These are phyloP conservation scores for Globisporangium nodosum DNA, from an alignment of 352 stramenopile genomes.

Conservation along the genomic window DNA sequence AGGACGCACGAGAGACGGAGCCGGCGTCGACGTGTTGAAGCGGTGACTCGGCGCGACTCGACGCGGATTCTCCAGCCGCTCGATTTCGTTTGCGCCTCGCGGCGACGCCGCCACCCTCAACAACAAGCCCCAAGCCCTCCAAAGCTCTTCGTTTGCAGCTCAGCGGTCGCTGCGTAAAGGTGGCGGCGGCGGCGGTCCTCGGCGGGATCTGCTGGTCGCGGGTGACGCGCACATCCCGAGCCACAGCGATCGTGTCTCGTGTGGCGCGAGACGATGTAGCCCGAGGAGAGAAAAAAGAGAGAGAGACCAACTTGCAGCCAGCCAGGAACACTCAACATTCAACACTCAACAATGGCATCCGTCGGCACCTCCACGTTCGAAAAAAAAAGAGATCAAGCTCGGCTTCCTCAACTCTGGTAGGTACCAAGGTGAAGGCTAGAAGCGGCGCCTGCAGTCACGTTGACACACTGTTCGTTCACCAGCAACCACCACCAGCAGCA, in stretches of 20 bases:
- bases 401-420: slow-evolving; percentile 1
- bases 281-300: neutral
- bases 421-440: slow-evolving; percentile 4
- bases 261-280: neutral
- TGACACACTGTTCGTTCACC: too few relatives aligned
- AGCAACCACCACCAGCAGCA: neutral
- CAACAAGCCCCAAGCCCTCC: too few relatives aligned
- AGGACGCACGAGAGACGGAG: neutral
- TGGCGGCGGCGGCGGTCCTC: too few relatives aligned
- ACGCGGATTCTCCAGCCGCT: neutral
- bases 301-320: too few relatives aligned
- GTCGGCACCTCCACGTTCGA: neutral
- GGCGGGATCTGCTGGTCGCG: neutral
- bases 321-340: neutral
- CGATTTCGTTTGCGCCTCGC: neutral
- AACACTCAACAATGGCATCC: too few relatives aligned
- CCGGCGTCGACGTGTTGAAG: too few relatives aligned
- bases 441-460: neutral
- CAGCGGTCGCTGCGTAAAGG: neutral
- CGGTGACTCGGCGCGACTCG: neutral
- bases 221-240: neutral
- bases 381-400: neutral
- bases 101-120: too few relatives aligned
- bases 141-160: neutral
- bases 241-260: neutral